Evolutionary conservation across 768 basidiomycete species (phyloP).

Genomic region (Pilatotrama ljubarskyi): DNA sequence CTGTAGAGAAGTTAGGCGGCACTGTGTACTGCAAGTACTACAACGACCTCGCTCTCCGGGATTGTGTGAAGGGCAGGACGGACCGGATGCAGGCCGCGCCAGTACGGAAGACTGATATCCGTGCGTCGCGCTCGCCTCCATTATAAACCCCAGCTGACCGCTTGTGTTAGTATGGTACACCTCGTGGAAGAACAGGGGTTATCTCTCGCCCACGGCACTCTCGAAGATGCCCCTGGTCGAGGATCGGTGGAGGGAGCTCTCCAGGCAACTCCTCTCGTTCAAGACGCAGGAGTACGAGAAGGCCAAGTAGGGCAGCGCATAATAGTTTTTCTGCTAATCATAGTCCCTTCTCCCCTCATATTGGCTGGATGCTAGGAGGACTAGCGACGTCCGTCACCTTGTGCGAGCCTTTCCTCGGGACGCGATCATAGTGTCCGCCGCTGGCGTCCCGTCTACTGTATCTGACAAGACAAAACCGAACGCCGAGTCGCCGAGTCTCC

Average conservation of each 20-base stretch:
- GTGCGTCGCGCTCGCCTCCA: slow-evolving; percentile 15
- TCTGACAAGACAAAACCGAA: too few species aligned
- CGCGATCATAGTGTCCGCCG: too few species aligned
- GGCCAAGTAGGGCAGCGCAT: slow-evolving; percentile 34
- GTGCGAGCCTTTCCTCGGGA: too few species aligned
- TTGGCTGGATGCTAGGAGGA: neutral
- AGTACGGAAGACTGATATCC: slow-evolving; percentile 56
- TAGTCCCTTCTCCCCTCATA: slow-evolving; percentile 16
- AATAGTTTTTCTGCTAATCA: slow-evolving; percentile 14
- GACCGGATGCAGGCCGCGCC: slow-evolving; percentile 78
- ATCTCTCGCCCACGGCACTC: slow-evolving; percentile 62
- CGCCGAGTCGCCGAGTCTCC: too few species aligned
- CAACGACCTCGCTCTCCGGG: slow-evolving; percentile 80
- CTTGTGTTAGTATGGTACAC: slow-evolving; percentile 70
- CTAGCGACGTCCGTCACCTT: too few species aligned
- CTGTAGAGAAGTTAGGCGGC: slow-evolving; percentile 82
- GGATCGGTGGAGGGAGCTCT: slow-evolving; percentile 68
- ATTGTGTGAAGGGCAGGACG: slow-evolving; percentile 69
- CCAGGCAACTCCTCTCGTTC: slow-evolving; percentile 61
- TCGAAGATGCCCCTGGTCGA: slow-evolving; percentile 61
- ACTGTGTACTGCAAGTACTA: slow-evolving; percentile 89
- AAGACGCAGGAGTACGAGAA: slow-evolving; percentile 39
- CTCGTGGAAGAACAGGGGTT: slow-evolving; percentile 71
- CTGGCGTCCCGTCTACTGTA: too few species aligned
- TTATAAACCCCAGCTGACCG: neutral